These are phyloP conservation scores for Mycosphaerella arachidis DNA, from an alignment of 2,329 filamentous ascomycete genomes.

Conservation along the genomic window DNA sequence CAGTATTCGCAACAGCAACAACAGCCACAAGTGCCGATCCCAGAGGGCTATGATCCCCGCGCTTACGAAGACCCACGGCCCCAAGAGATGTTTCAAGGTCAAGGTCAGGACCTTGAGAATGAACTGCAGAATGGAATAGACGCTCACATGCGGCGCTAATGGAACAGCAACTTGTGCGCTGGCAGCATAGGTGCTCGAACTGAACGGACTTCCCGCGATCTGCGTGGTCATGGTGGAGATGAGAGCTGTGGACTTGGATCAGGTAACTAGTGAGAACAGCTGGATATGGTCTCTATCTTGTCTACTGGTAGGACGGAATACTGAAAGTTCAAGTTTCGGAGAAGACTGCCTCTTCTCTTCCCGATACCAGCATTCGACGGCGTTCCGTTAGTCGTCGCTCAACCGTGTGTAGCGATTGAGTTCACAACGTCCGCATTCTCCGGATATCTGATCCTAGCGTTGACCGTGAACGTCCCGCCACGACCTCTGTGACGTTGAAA, in stretches of 20 bases:
- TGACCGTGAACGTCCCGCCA: no score
- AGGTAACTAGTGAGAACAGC: background rate
- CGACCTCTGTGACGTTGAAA: no score
- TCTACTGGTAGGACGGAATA: background rate
- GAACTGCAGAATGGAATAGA: conserved; percentile 56
- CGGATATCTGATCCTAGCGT: no score
- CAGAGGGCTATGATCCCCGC: conserved; percentile 55
- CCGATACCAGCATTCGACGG: no score
- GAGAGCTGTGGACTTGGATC: background rate
- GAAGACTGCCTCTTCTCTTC: background rate
- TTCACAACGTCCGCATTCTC: no score
- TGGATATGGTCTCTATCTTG: background rate
- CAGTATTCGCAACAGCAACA: conserved; percentile 40
- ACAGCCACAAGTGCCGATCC: conserved; percentile 55
- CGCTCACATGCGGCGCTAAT: conserved; percentile 8
- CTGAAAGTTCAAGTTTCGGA: background rate
- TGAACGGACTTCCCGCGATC: background rate
- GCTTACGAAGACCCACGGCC: conserved; percentile 59
- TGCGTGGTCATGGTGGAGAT: background rate
- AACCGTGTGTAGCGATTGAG: no score
- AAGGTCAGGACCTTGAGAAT: conserved; percentile 64
- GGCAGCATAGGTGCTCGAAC: background rate
- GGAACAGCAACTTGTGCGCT: background rate
- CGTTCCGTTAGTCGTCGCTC: no score
- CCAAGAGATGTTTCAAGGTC: conserved; percentile 47